Conservation (phyloP, 345 rosid species). For the Citrus sinensis region DNA sequence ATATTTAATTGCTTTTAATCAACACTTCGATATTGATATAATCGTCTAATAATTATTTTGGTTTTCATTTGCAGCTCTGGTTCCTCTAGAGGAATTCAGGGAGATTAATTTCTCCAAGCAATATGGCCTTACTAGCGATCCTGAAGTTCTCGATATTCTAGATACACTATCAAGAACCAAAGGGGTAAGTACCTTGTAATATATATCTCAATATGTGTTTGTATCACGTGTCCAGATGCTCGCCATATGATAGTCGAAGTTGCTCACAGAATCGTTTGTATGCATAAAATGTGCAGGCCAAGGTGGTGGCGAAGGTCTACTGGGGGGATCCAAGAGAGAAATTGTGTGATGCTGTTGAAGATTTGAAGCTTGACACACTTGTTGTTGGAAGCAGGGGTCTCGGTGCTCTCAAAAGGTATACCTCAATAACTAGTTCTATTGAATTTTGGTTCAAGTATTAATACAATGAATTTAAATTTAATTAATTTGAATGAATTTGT, state of each 20-base stretch:
- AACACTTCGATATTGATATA: too few species aligned
- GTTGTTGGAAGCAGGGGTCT: constrained; percentile 59
- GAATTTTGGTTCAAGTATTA: too few species aligned
- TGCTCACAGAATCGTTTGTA: too few species aligned
- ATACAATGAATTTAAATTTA: too few species aligned
- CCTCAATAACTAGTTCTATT: too few species aligned
- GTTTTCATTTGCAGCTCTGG: constrained; percentile 32
- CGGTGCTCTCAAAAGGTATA: constrained; percentile 46
- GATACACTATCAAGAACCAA: constrained; percentile 34
- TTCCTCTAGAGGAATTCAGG: constrained; percentile 44
- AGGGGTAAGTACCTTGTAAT: constrained; percentile 22
- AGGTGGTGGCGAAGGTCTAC: constrained; percentile 51
- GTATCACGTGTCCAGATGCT: too few species aligned
- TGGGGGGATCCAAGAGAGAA: constrained; percentile 69
- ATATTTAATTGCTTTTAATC: too few species aligned
- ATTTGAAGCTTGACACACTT: constrained; percentile 44
- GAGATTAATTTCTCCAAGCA: constrained; percentile 43
- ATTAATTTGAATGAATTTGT: not conserved
- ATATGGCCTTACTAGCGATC: constrained; percentile 38
- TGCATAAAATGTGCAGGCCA: constrained; percentile 21
- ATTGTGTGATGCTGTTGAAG: constrained; percentile 42
- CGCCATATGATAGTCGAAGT: too few species aligned
- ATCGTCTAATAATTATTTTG: not conserved
- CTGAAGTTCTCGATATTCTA: constrained; percentile 37
- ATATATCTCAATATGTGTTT: too few species aligned